phyloP scores from a whole-genome alignment of 495 filamentous ascomycete species.

The Penicillium antarcticum region DNA sequence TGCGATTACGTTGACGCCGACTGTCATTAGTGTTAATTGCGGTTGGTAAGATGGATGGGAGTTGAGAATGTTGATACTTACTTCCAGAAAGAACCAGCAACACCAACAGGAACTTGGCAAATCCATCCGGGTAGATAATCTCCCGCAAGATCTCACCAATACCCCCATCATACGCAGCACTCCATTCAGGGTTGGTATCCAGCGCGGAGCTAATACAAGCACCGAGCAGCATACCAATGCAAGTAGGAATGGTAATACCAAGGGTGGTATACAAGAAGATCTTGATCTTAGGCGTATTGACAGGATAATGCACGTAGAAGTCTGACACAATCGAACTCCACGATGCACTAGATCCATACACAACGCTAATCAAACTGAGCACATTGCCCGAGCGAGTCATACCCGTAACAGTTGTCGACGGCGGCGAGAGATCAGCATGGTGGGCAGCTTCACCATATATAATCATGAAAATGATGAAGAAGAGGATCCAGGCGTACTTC shows the following conservation, averaged over 20 bases:
- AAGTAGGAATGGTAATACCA: conserved; percentile 50
- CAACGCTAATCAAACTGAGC: conserved; percentile 51
- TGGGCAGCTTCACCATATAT: conserved; percentile 51
- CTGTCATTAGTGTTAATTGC: conserved; percentile 8
- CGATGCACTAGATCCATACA: conserved; percentile 56
- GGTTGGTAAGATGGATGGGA: neutral
- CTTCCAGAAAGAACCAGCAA: conserved; percentile 50
- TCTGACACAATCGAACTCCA: conserved; percentile 61
- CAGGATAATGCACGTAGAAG: conserved; percentile 62
- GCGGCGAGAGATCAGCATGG: conserved; percentile 41
- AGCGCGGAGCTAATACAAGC: conserved; percentile 51
- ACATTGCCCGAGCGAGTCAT: conserved; percentile 42
- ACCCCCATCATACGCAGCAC: conserved; percentile 45
- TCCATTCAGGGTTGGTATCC: conserved; percentile 45
- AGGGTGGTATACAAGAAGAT: conserved; percentile 49
- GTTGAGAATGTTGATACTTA: conserved; percentile 12
- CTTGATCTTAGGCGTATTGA: conserved; percentile 44
- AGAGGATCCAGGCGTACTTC: conserved; percentile 57
- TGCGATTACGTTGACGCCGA: conserved; percentile 39
- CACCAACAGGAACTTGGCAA: conserved; percentile 58
- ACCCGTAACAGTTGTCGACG: conserved; percentile 31
- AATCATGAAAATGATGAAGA: conserved; percentile 56
- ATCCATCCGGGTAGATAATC: conserved; percentile 52
- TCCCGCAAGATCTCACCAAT: conserved; percentile 57
- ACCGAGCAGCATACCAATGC: conserved; percentile 54